Evolutionary conservation across 768 basidiomycete species (phyloP).

Genomic region (Suillus ampliporus): DNA sequence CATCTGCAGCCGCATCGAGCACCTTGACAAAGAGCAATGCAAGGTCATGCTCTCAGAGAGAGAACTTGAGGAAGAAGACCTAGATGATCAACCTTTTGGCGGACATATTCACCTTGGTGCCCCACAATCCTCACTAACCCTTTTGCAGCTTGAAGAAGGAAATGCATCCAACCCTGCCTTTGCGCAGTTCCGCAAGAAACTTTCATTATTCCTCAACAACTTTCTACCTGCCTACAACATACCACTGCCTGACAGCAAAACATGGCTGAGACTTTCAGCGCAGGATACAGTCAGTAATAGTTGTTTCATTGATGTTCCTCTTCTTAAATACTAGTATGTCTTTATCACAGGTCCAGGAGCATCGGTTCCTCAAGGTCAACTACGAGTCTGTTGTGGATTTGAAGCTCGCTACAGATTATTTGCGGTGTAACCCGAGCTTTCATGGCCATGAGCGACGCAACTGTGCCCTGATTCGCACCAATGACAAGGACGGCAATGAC

Average conservation of each 20-base stretch:
- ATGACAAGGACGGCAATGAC: too few species aligned
- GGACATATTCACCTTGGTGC: slow-evolving; percentile 1
- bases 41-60: neutral
- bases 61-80: neutral
- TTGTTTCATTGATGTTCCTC: too few species aligned
- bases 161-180: neutral
- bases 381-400: too few species aligned
- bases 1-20: neutral
- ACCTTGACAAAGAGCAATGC: neutral
- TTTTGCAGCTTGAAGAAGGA: neutral
- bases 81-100: slow-evolving; percentile 2
- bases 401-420: too few species aligned
- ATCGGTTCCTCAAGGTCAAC: too few species aligned
- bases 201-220: neutral
- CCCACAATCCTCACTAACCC: neutral
- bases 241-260: neutral
- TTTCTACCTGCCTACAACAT: neutral
- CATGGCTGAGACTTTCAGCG: neutral
- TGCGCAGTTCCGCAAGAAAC: neutral
- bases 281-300: slow-evolving; percentile 16
- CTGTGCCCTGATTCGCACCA: too few species aligned
- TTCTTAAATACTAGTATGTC: too few species aligned
- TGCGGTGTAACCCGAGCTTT: too few species aligned
- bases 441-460: too few species aligned
- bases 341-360: too few species aligned